Conservation (phyloP, 176 grass and related monocot species). For the Carex cristatella region DNA sequence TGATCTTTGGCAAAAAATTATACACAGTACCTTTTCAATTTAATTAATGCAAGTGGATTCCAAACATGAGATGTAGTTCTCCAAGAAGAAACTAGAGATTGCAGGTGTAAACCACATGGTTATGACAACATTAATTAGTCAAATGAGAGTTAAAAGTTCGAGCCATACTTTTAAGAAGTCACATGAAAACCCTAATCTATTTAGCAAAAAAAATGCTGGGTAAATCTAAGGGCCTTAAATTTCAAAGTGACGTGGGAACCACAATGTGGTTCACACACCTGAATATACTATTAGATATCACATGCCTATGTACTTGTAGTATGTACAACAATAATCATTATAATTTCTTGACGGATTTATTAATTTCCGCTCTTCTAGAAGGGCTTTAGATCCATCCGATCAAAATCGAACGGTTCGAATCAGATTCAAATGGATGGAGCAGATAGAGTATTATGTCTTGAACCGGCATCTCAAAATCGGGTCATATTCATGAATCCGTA, state of each 20-base stretch:
- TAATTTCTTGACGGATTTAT: neutral
- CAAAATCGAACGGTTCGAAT: neutral
- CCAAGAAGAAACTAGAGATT: neutral
- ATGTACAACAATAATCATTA: neutral
- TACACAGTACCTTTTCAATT: neutral
- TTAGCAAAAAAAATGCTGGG: neutral
- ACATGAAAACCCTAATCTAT: neutral
- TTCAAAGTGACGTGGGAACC: neutral
- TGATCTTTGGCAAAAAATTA: neutral
- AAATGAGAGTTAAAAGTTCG: neutral
- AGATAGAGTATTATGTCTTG: too few species aligned
- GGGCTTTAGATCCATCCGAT: neutral
- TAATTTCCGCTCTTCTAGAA: neutral
- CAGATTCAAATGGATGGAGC: neutral
- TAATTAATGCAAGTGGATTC: neutral
- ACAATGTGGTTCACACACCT: constrained; percentile 11
- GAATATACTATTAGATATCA: constrained; percentile 7
- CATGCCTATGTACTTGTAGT: neutral
- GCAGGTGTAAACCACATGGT: neutral
- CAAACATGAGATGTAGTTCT: neutral
- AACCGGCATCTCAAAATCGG: too few species aligned
- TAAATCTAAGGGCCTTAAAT: neutral
- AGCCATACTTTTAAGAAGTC: neutral
- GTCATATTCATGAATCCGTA: too few species aligned
- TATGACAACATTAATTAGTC: neutral